Conservation (phyloP, 345 rosid species). For the Moringa oleifera region DNA sequence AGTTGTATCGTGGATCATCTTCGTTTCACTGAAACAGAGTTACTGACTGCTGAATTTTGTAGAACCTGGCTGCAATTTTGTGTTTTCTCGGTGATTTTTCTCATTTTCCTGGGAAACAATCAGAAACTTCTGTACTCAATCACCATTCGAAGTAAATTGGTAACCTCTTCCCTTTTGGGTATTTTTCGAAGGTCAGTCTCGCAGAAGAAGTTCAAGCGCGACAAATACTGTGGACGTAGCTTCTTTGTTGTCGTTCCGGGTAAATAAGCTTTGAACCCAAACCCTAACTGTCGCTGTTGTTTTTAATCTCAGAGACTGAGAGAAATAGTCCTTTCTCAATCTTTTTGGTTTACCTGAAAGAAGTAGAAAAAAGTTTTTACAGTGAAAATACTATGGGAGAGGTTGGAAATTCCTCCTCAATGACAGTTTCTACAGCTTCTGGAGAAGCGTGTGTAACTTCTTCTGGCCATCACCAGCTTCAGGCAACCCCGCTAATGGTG, state of each 20-base stretch:
- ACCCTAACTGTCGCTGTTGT: not conserved
- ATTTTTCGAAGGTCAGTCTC: not conserved
- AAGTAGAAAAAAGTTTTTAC: not conserved
- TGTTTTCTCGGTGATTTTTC: not conserved
- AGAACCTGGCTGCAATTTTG: not conserved
- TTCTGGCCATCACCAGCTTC: constrained; percentile 22
- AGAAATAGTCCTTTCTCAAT: not conserved
- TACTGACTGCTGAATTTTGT: not conserved
- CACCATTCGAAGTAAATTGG: constrained; percentile 8
- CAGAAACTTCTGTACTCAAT: constrained; percentile 3
- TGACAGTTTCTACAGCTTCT: constrained; percentile 38
- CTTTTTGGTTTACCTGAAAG: too few species aligned
- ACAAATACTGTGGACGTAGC: not conserved
- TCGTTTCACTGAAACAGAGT: constrained; percentile 7
- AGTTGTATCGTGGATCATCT: constrained; percentile 18
- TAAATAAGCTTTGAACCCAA: not conserved
- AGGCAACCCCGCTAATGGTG: constrained; percentile 12
- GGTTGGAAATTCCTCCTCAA: constrained; percentile 34
- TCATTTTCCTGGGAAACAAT: constrained; percentile 8
- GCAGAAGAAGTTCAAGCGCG: not conserved
- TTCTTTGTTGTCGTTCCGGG: not conserved
- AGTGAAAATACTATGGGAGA: constrained; percentile 26
- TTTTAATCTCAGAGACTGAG: not conserved
- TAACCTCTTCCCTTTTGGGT: too few species aligned
- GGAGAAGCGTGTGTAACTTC: constrained; percentile 32